phyloP scores from a whole-genome alignment of 257 asterid genomes.

The Solanum peruvianum region DNA sequence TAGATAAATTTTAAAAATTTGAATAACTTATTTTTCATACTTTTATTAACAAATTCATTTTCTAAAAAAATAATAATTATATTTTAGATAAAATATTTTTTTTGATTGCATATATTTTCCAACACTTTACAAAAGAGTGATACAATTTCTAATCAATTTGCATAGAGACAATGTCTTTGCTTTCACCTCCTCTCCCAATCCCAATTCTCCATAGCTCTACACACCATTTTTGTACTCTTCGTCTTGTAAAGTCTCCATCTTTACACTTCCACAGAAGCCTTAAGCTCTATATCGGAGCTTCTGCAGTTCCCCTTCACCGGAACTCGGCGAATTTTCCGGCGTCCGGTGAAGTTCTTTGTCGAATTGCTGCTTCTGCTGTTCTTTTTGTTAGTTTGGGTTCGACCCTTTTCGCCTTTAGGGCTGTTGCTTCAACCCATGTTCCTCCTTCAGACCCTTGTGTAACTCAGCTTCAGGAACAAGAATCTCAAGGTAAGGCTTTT shows the following conservation, averaged over 20 bases:
- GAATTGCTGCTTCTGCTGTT: conserved; percentile 27
- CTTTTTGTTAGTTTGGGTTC: conserved; percentile 30
- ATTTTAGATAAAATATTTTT: too few relatives aligned
- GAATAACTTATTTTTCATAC: not conserved
- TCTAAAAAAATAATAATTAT: too few relatives aligned
- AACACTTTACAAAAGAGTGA: not conserved
- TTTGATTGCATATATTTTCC: too few relatives aligned
- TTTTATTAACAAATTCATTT: too few relatives aligned
- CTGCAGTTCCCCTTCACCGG: not conserved
- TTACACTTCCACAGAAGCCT: not conserved
- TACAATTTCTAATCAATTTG: not conserved
- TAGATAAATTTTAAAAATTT: too few relatives aligned
- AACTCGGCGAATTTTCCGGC: not conserved
- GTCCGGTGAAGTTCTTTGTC: conserved; percentile 32
- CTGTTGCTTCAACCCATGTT: conserved; percentile 19
- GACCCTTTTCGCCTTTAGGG: conserved; percentile 27
- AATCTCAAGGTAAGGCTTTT: conserved; percentile 19
- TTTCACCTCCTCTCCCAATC: not conserved
- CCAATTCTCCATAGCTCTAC: not conserved
- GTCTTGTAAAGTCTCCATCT: not conserved
- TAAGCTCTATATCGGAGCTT: not conserved
- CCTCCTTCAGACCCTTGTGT: conserved; percentile 7
- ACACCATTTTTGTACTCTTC: not conserved
- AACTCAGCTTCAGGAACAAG: conserved; percentile 3
- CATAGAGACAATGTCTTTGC: not conserved